These are phyloP conservation scores for Metschnikowia sp. DNA, from an alignment of 805 yeast species.

Conservation along the genomic window DNA sequence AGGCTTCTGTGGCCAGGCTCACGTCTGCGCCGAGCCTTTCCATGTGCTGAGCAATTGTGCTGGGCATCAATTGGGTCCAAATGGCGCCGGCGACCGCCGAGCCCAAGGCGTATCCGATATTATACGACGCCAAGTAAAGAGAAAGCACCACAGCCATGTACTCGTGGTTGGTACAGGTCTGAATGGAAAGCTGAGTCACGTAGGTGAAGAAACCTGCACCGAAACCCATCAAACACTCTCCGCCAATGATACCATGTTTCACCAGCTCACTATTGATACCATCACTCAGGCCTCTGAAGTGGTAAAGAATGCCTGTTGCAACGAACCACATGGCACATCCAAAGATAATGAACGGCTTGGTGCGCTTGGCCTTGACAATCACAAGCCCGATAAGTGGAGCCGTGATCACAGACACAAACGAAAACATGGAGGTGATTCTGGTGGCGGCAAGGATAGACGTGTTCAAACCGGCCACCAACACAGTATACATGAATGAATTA, in stretches of 20 bases:
- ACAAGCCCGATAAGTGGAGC: constrained; percentile 59
- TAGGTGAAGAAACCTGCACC: constrained; percentile 77
- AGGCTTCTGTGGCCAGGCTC: constrained; percentile 27
- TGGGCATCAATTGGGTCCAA: constrained; percentile 61
- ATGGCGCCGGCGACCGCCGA: constrained; percentile 64
- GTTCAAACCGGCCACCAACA: constrained; percentile 59
- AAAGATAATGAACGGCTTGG: constrained; percentile 57
- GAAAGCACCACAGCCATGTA: constrained; percentile 62
- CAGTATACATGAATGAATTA: constrained; percentile 64
- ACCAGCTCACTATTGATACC: constrained; percentile 30
- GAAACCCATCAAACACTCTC: constrained; percentile 61
- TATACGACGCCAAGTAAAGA: constrained; percentile 53
- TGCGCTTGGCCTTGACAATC: constrained; percentile 42
- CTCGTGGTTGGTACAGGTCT: constrained; percentile 57
- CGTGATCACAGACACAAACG: constrained; percentile 60
- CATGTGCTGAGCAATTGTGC: constrained; percentile 34
- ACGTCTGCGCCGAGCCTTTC: constrained; percentile 24
- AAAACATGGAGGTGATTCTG: constrained; percentile 57
- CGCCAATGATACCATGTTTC: constrained; percentile 58
- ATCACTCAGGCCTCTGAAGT: constrained; percentile 48
- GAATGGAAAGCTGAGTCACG: constrained; percentile 58
- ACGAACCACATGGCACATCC: constrained; percentile 59
- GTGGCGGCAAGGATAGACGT: constrained; percentile 60
- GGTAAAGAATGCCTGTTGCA: constrained; percentile 57
- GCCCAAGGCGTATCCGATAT: constrained; percentile 65